A percentile compares a stretch with the other conserved stretches of the same genome.
These are phyloP conservation scores for Flaveria brownii DNA, from an alignment of 129 eudicot genomes.

Conservation along the genomic window DNA sequence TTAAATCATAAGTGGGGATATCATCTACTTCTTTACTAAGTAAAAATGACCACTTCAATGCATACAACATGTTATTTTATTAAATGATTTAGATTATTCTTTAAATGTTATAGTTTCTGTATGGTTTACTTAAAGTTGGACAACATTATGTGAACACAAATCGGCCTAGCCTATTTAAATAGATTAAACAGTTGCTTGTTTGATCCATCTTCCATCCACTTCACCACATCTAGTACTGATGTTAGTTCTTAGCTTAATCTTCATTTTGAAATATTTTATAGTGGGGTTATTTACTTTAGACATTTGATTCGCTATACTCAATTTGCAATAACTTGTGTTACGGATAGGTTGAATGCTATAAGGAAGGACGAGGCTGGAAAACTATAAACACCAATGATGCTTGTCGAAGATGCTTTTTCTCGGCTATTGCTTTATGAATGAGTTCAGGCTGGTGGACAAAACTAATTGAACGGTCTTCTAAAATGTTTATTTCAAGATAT, in stretches of 20 bases:
- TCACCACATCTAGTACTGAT: neutral
- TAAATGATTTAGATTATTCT: no score
- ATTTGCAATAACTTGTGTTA: neutral
- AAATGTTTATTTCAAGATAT: neutral
- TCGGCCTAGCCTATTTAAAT: neutral
- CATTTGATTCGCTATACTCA: neutral
- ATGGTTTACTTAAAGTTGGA: neutral
- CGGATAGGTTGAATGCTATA: slow-evolving; percentile 67
- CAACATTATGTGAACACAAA: neutral
- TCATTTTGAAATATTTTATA: neutral
- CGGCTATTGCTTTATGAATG: slow-evolving; percentile 52
- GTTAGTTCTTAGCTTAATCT: neutral
- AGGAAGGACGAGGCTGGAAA: slow-evolving; percentile 75
- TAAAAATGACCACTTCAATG: no score
- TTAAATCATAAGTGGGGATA: neutral
- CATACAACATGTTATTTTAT: no score
- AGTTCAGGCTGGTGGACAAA: neutral
- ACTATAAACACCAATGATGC: slow-evolving; percentile 40
- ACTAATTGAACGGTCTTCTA: neutral
- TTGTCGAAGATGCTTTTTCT: slow-evolving; percentile 60
- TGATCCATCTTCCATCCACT: neutral
- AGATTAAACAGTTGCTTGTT: neutral
- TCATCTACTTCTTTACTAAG: neutral
- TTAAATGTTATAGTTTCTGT: no score
- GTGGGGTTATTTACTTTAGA: neutral